Evolutionary conservation across 2,329 filamentous ascomycete genomes (phyloP), one percentile per base, ranked within the genome.

Genomic region (Colletotrichum spaethianum): DNA sequence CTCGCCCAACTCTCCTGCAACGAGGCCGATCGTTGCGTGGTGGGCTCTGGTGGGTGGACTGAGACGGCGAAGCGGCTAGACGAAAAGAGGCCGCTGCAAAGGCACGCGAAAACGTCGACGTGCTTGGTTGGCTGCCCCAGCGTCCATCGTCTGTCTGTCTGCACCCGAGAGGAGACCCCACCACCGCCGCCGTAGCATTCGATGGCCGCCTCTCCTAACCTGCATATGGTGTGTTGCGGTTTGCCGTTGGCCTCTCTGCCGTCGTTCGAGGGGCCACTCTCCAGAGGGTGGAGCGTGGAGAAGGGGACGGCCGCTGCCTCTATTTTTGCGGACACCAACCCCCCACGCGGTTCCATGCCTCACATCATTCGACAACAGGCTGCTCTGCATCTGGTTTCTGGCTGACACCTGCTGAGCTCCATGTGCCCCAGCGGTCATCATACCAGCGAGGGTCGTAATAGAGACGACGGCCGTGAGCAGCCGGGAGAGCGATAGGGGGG

Each of bases 301-400:
- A 67, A 67, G 67, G 56, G 42, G 67, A 70, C 67, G 55, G 55
- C 67, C 36, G 55, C 63, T 31, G 62, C 67, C 33, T 31, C 63
- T 61, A 62, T 62, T 70, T 67, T 70, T 56, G 68, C 63, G 46
- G 63, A 61, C 56, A 67, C 48, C 50, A 62, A 48, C 64, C 68
- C 57, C 68, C 64, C 69, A 68, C 64, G 69, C 69, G 57, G 64
- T 42, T 67, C 48, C 50, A 63, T 63, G 68, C 57, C 33, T 71
- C 53, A 66, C 33, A 52, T 60, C 53, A 65, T 70, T 70, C 67
- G 68, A 67, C 63, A 48, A 62, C 23, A 33, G 44, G 36, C 67
- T 68, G 59, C 46, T 56, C 59, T 52, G 67, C 42, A 52, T 42
- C 48, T 59, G 50, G 50, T 52, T 23, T 31, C 40, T n/a, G 50